phyloP scores from a whole-genome alignment of 371 early-diverging fungal genomes.

The Mortierella sp. region DNA sequence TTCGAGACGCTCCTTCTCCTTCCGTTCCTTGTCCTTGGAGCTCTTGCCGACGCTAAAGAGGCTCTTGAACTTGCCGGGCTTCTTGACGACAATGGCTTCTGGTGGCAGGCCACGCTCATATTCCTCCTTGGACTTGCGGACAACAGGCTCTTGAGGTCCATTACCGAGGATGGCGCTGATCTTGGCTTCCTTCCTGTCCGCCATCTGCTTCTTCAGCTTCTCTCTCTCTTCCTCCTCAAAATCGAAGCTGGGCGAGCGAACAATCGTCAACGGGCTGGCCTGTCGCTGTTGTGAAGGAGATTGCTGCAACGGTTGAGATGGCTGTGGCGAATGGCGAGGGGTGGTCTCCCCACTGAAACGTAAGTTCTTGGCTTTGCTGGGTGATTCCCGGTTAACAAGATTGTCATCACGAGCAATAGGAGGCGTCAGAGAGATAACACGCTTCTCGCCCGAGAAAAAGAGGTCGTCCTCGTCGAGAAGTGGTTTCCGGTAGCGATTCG shows the following conservation, averaged over 20 bases:
- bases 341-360: constrained; percentile 19
- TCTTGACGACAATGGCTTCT: constrained; percentile 37
- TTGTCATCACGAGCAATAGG: constrained; percentile 52
- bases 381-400: constrained; percentile 12
- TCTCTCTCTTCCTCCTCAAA: constrained; percentile 45
- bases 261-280: constrained; percentile 16
- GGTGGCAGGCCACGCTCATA: constrained; percentile 41
- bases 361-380: constrained; percentile 33
- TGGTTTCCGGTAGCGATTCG: constrained; percentile 48
- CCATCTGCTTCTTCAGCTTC: constrained; percentile 11
- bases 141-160: constrained; percentile 5
- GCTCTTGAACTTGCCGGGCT: constrained; percentile 58
- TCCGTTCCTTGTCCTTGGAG: constrained; percentile 56
- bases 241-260: constrained; percentile 33
- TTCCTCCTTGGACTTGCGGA: constrained; percentile 40
- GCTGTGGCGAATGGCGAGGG: constrained; percentile 11
- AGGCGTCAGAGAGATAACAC: constrained; percentile 51
- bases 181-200: constrained; percentile 36
- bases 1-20: constrained; percentile 50
- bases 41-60: constrained; percentile 53
- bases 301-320: constrained; percentile 17
- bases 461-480: constrained; percentile 49
- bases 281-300: constrained; percentile 22
- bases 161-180: constrained; percentile 43
- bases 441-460: constrained; percentile 34